Percentiles rank a stretch among this genome's conserved stretches.
phyloP scores from a whole-genome alignment of 1,139 yeast species.

The Suhomyces chickasaworum region DNA sequence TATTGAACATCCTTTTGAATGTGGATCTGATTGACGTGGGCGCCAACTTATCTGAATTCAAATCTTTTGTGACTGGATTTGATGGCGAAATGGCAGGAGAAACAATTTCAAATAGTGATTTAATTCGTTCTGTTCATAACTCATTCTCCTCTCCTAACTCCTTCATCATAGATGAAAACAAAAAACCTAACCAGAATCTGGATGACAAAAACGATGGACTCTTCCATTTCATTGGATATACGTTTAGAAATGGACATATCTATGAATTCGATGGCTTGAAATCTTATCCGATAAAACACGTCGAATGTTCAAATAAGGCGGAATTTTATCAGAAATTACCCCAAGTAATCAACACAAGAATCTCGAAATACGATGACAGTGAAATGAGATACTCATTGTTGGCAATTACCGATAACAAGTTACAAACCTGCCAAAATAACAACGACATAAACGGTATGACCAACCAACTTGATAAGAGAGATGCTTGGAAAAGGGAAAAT shows the following conservation, averaged over 20 bases:
- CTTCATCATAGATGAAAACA: conserved; percentile 50
- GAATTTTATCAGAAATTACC: conserved; percentile 50
- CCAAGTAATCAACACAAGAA: conserved; percentile 46
- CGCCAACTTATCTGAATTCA: conserved; percentile 49
- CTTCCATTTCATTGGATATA: conserved; percentile 65
- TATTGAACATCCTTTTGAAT: conserved; percentile 57
- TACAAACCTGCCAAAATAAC: conserved; percentile 35
- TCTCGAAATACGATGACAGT: conserved; percentile 44
- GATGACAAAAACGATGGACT: conserved; percentile 55
- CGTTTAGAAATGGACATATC: conserved; percentile 48
- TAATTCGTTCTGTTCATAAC: conserved; percentile 61
- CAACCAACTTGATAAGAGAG: conserved; percentile 38
- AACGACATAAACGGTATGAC: conserved; percentile 39
- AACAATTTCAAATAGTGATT: conserved; percentile 61
- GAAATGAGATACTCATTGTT: conserved; percentile 64
- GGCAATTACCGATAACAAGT: conserved; percentile 56
- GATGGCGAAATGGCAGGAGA: conserved; percentile 66
- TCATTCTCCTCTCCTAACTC: conserved; percentile 59
- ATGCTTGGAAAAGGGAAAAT: conserved; percentile 43
- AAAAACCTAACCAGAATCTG: conserved; percentile 26
- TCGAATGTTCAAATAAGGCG: conserved; percentile 36
- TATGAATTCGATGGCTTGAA: conserved; percentile 71
- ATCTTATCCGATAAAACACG: conserved; percentile 59
- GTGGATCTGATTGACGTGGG: conserved; percentile 50
- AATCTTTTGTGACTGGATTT: conserved; percentile 54